Conservation (phyloP, 352 stramenopile species). For the Phytophthora cactorum region DNA sequence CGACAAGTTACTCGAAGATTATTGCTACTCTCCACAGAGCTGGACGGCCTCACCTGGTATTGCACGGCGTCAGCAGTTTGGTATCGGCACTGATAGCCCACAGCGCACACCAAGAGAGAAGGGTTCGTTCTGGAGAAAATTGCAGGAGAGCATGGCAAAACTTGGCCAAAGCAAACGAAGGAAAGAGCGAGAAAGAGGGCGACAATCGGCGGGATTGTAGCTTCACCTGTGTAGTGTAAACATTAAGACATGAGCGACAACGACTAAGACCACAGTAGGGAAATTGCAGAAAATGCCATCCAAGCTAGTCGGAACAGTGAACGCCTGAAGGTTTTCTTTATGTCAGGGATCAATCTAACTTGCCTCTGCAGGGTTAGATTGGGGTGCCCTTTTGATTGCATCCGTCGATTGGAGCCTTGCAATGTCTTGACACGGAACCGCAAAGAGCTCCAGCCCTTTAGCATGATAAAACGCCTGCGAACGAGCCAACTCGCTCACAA, state of each 20-base stretch:
- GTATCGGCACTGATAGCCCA: conserved; percentile 64
- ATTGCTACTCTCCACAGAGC: conserved; percentile 85
- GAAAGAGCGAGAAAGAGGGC: conserved; percentile 49
- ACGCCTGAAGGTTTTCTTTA: not conserved
- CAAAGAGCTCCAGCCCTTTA: conserved; percentile 77
- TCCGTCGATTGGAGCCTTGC: conserved; percentile 40
- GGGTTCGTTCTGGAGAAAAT: conserved; percentile 77
- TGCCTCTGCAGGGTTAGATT: conserved; percentile 17
- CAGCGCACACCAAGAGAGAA: conserved; percentile 40
- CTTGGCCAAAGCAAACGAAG: conserved; percentile 63
- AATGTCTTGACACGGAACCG: conserved; percentile 54
- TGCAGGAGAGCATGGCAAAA: conserved; percentile 75
- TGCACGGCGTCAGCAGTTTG: conserved; percentile 73
- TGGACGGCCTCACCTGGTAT: conserved; percentile 83
- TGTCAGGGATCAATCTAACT: conserved; percentile 5
- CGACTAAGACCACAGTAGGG: not conserved
- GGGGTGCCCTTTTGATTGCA: conserved; percentile 10
- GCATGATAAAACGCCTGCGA: conserved; percentile 82
- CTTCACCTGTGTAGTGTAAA: not conserved
- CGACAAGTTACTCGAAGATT: conserved; percentile 83
- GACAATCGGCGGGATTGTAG: conserved; percentile 33
- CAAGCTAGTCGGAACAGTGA: too few relatives aligned
- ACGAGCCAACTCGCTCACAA: conserved; percentile 71
- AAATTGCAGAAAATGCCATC: not conserved
- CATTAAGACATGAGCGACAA: not conserved